phyloP scores from a whole-genome alignment of 495 filamentous ascomycete genomes.

The Aspergillus sparsus region DNA sequence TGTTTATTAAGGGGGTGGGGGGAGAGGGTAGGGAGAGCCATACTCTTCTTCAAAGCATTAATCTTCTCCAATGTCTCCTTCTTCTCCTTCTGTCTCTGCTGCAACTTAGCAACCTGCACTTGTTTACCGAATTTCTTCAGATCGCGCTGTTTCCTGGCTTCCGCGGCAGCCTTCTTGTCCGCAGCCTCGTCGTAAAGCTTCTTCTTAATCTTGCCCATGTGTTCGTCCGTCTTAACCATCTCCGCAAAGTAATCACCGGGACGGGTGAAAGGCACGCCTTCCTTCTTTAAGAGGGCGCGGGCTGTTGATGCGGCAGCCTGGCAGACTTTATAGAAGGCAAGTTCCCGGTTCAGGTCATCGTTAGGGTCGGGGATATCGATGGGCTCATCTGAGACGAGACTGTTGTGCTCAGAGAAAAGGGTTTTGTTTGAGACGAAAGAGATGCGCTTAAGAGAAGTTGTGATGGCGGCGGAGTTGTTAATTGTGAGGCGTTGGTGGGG shows the following conservation, averaged over 20 bases:
- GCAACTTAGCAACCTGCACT: conserved; percentile 93
- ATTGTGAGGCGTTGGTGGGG: conserved; percentile 93
- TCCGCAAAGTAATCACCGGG: conserved; percentile 96
- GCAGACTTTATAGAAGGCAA: conserved; percentile 91
- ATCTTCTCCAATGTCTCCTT: conserved; percentile 91
- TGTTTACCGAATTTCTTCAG: conserved; percentile 99
- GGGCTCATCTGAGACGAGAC: conserved; percentile 54
- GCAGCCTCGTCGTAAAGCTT: conserved; percentile 92
- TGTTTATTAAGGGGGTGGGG: background rate
- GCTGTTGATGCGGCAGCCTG: conserved; percentile 74
- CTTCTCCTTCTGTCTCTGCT: conserved; percentile 90
- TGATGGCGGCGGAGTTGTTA: conserved; percentile 90
- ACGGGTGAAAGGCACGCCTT: conserved; percentile 80
- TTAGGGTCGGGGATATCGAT: conserved; percentile 67
- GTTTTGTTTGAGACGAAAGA: conserved; percentile 58
- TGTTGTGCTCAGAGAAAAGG: conserved; percentile 67
- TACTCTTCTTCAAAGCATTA: conserved; percentile 89
- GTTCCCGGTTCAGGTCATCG: conserved; percentile 86
- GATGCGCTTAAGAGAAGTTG: conserved; percentile 74
- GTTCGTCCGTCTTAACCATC: conserved; percentile 97
- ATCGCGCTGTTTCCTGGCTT: conserved; percentile 89
- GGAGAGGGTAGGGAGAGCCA: conserved; percentile 27
- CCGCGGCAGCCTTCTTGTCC: conserved; percentile 84
- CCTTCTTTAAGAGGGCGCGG: conserved; percentile 71
- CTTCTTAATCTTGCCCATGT: conserved; percentile 93